Evolutionary conservation across 805 yeast species (phyloP).

Genomic region (Candida khao-thaluensis): DNA sequence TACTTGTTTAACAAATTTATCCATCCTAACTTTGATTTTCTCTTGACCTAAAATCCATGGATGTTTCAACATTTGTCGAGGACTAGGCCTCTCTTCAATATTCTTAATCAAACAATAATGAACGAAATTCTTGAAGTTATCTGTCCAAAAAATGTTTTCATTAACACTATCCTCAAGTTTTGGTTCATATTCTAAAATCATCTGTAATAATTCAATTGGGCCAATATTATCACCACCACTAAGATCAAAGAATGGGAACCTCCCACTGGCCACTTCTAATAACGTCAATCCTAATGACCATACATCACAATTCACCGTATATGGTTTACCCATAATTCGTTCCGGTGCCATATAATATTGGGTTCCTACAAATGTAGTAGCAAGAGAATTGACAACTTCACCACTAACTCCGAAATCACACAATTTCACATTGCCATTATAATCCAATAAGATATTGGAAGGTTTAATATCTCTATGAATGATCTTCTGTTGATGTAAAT

Average conservation of each 20-base stretch:
- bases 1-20: constrained; percentile 70
- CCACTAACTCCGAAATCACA: constrained; percentile 99
- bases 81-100: constrained; percentile 79
- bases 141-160: constrained; percentile 76
- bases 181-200: constrained; percentile 83
- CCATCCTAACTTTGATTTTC: constrained; percentile 77
- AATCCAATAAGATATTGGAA: constrained; percentile 79
- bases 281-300: constrained; percentile 88
- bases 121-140: constrained; percentile 78
- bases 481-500: constrained; percentile 81
- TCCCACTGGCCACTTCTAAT: constrained; percentile 90
- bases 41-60: constrained; percentile 89
- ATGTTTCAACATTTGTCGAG: constrained; percentile 88
- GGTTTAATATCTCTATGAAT: constrained; percentile 97
- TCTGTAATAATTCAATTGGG: constrained; percentile 82
- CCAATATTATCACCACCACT: constrained; percentile 31
- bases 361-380: constrained; percentile 96
- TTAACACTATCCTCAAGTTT: constrained; percentile 73
- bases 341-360: constrained; percentile 99
- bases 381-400: constrained; percentile 90
- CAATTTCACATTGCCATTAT: constrained; percentile 77
- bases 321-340: constrained; percentile 91
- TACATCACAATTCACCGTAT: constrained; percentile 91
- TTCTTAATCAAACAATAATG: constrained; percentile 79
- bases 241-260: constrained; percentile 65